Conservation (phyloP, 805 yeast species). For the Yamadazyma akitaensis region DNA sequence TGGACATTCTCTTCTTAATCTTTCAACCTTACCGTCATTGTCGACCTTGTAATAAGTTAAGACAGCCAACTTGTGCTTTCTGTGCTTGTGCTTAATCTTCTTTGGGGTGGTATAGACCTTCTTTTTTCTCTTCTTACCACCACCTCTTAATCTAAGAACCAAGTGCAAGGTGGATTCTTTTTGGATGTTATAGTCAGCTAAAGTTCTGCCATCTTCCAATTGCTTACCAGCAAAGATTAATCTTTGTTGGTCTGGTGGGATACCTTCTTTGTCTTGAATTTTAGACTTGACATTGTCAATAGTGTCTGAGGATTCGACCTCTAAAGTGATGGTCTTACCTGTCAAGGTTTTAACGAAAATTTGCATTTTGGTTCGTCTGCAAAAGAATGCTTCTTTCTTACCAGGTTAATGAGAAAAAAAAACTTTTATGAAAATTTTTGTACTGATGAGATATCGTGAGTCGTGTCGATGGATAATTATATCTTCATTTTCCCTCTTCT, state of each 20-base stretch:
- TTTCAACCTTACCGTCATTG: conserved; percentile 96
- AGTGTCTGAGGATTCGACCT: conserved; percentile 98
- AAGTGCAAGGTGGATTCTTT: conserved; percentile 97
- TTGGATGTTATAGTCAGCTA: conserved; percentile 99
- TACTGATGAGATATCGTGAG: background rate
- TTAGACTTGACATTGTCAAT: conserved; percentile 98
- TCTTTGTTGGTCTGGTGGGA: conserved; percentile 99
- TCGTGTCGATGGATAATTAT: background rate
- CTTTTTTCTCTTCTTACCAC: conserved; percentile 99
- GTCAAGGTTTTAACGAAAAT: conserved; percentile 99
- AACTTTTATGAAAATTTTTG: background rate
- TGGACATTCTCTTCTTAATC: conserved; percentile 98
- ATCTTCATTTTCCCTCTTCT: background rate
- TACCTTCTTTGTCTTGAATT: conserved; percentile 99
- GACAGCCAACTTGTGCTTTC: conserved; percentile 98
- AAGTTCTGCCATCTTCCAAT: conserved; percentile 98
- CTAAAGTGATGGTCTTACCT: conserved; percentile 98
- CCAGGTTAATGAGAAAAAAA: conserved; percentile 21
- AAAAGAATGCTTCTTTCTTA: conserved; percentile 47
- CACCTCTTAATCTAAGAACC: conserved; percentile 95
- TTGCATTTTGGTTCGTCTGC: conserved; percentile 58
- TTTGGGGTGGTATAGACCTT: conserved; percentile 99
- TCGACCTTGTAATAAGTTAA: conserved; percentile 99
- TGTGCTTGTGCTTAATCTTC: conserved; percentile 99
- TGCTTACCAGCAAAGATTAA: conserved; percentile 99